phyloP scores from a whole-genome alignment of 164 flowering plant species.

The Liquidambar formosana region DNA sequence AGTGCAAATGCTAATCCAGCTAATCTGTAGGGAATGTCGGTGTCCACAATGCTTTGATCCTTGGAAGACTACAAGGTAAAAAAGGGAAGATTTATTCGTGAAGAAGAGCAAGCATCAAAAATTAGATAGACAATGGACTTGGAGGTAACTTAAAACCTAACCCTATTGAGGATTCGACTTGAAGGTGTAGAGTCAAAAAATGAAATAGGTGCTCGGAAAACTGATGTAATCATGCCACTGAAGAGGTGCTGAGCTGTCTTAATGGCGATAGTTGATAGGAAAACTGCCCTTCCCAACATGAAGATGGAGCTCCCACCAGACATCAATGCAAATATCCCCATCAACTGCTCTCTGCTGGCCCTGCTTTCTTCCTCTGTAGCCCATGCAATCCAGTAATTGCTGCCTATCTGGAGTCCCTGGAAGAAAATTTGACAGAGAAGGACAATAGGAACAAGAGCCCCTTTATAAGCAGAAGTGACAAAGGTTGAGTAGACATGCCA shows the following conservation, averaged over 20 bases:
- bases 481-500: slow-evolving; percentile 75
- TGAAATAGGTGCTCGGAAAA: slow-evolving; percentile 77
- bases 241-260: slow-evolving; percentile 65
- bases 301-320: slow-evolving; percentile 78
- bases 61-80: slow-evolving; percentile 58
- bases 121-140: too few relatives aligned
- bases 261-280: slow-evolving; percentile 66
- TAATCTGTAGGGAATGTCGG: slow-evolving; percentile 81
- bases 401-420: slow-evolving; percentile 74
- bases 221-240: slow-evolving; percentile 28
- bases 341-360: slow-evolving; percentile 42
- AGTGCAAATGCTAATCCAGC: slow-evolving; percentile 81
- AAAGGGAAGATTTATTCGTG: not conserved
- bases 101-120: too few relatives aligned
- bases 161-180: slow-evolving; percentile 75
- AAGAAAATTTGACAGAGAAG: slow-evolving; percentile 76
- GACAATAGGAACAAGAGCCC: slow-evolving; percentile 78
- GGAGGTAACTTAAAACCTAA: slow-evolving; percentile 23
- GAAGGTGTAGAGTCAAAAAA: slow-evolving; percentile 85
- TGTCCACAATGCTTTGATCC: slow-evolving; percentile 81
- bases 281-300: slow-evolving; percentile 72
- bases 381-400: slow-evolving; percentile 96
- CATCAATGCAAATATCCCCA: slow-evolving; percentile 58
- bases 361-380: slow-evolving; percentile 51
- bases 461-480: slow-evolving; percentile 64